Evolutionary conservation across 108 stramenopile species (phyloP).

Genomic region (Discostella pseudostelligera): DNA sequence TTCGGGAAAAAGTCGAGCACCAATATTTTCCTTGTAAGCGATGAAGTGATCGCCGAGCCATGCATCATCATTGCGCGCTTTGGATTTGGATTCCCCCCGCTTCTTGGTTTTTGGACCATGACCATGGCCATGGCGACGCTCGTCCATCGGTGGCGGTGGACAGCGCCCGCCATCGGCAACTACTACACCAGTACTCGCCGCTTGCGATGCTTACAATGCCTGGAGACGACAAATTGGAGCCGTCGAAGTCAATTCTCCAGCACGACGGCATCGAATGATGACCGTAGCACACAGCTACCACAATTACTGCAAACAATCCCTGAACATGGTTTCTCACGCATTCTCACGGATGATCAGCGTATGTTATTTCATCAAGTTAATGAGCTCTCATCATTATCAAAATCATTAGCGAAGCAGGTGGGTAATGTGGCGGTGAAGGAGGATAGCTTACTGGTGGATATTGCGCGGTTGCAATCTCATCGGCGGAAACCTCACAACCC

Average conservation of each 20-base stretch:
- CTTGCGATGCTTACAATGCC: neutral
- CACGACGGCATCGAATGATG: neutral
- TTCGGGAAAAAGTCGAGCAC: no score
- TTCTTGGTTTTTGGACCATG: no score
- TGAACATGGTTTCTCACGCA: conserved; percentile 42
- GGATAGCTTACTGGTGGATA: conserved; percentile 34
- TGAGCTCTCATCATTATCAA: conserved; percentile 48
- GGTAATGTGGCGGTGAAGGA: conserved; percentile 44
- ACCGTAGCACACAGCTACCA: neutral
- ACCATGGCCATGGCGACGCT: neutral
- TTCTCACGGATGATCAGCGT: conserved; percentile 65
- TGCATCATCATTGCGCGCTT: no score
- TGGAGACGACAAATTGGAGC: neutral
- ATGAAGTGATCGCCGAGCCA: no score
- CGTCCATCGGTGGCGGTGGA: neutral
- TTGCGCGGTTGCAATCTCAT: conserved; percentile 21
- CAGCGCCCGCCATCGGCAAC: neutral
- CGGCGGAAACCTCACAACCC: conserved; percentile 10
- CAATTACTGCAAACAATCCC: no score
- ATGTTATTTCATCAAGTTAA: conserved; percentile 51
- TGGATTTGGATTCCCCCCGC: no score
- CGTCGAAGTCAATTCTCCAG: neutral
- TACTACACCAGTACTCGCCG: neutral
- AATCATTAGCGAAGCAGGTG: conserved; percentile 51
- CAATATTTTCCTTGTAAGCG: no score